Evolutionary conservation across 164 flowering plant species (phyloP).

Genomic region (Amborella trichopoda): DNA sequence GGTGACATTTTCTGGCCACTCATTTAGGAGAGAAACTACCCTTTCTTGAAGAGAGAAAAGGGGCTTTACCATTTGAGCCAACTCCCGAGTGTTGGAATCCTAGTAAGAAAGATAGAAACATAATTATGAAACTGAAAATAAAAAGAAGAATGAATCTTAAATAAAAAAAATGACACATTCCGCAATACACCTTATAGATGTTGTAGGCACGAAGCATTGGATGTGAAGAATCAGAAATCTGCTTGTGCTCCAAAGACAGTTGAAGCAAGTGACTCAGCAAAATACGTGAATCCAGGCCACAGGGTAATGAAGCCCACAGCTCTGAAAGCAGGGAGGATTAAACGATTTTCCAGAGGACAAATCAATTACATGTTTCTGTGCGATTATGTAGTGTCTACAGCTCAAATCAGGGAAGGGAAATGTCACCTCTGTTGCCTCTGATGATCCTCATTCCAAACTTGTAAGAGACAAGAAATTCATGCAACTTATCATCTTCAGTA

Average conservation of each 20-base stretch:
- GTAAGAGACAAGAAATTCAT: conserved; percentile 53
- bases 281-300: conserved; percentile 49
- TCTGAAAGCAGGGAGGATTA: conserved; percentile 26
- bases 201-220: conserved; percentile 26
- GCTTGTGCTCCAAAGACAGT: conserved; percentile 50
- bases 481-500: conserved; percentile 37
- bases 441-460: conserved; percentile 36
- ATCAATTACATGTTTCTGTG: no score
- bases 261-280: conserved; percentile 64
- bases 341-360: no score
- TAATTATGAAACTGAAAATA: not conserved
- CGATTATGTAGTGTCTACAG: no score
- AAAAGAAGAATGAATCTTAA: not conserved
- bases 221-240: conserved; percentile 19
- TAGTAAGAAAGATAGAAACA: conserved; percentile 10
- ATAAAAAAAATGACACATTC: not conserved
- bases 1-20: conserved; percentile 68
- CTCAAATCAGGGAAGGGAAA: not conserved
- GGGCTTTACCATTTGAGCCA: conserved; percentile 57
- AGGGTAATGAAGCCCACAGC: conserved; percentile 25
- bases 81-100: conserved; percentile 63
- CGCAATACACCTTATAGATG: conserved; percentile 60
- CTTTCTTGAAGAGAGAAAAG: conserved; percentile 29
- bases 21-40: conserved; percentile 30
- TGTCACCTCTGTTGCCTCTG: conserved; percentile 46